Conservation (phyloP, 768 basidiomycete species). For the Nidularia sp. region DNA sequence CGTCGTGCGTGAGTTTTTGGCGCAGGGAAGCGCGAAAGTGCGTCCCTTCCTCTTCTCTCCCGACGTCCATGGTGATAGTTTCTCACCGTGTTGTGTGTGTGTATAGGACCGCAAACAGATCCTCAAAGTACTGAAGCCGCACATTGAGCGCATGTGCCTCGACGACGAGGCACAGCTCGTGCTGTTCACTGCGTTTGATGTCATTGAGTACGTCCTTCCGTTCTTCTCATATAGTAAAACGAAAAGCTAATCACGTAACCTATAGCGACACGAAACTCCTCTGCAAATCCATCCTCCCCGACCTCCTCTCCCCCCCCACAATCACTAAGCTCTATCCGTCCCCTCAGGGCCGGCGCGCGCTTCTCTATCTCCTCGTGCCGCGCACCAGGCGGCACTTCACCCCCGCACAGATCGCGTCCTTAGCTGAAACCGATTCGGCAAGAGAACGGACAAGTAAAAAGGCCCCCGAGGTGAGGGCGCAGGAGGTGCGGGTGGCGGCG, state of each 20-base stretch:
- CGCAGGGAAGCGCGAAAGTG: constrained; percentile 79
- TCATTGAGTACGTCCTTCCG: constrained; percentile 68
- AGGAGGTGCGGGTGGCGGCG: constrained; percentile 70
- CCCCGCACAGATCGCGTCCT: constrained; percentile 65
- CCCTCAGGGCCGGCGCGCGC: constrained; percentile 74
- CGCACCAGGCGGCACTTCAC: constrained; percentile 86
- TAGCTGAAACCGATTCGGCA: constrained; percentile 71
- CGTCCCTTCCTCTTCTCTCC: neutral
- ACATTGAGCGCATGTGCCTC: constrained; percentile 81
- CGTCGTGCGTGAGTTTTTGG: constrained; percentile 81
- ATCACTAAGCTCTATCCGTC: constrained; percentile 60
- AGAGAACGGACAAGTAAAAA: constrained; percentile 85
- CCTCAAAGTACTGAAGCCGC: constrained; percentile 84
- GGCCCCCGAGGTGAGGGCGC: constrained; percentile 51
- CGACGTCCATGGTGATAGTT: neutral
- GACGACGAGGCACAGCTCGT: constrained; percentile 91
- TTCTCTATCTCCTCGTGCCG: constrained; percentile 81
- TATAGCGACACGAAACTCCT: constrained; percentile 86
- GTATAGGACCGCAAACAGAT: constrained; percentile 85
- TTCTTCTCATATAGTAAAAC: neutral
- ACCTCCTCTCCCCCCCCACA: constrained; percentile 12
- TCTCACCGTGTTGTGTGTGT: neutral
- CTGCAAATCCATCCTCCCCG: constrained; percentile 71
- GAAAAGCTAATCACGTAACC: neutral
- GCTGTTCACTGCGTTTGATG: constrained; percentile 85